phyloP scores from a whole-genome alignment of 179 eudicot genomes.

The Beta lomatogona region DNA sequence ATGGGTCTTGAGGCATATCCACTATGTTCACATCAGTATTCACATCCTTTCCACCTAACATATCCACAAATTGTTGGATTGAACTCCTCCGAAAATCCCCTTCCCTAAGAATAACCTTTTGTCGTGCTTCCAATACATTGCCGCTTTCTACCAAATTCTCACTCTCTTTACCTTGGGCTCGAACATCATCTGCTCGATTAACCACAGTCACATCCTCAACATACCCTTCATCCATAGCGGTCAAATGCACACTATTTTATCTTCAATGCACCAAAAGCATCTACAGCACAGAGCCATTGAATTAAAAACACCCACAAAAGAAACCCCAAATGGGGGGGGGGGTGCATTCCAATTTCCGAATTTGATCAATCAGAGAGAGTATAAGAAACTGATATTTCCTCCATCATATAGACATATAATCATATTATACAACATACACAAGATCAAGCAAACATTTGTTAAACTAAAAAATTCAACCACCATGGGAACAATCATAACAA shows the following conservation, averaged over 20 bases:
- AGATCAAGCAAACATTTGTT: slow-evolving; percentile 18
- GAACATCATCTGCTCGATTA: slow-evolving; percentile 39
- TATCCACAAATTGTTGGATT: slow-evolving; percentile 46
- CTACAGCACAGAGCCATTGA: slow-evolving; percentile 22
- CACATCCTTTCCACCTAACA: slow-evolving; percentile 48
- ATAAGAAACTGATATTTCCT: not conserved
- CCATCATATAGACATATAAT: not conserved
- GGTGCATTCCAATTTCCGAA: not conserved
- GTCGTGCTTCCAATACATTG: slow-evolving; percentile 43
- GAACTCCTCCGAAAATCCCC: slow-evolving; percentile 41
- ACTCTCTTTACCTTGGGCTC: slow-evolving; percentile 49
- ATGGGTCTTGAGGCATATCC: slow-evolving; percentile 42
- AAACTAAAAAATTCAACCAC: not conserved
- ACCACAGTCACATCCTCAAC: slow-evolving; percentile 49
- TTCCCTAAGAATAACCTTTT: slow-evolving; percentile 46
- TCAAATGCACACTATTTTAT: slow-evolving; percentile 1
- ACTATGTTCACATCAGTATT: slow-evolving; percentile 35
- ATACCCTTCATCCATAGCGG: slow-evolving; percentile 62
- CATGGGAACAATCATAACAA: not conserved
- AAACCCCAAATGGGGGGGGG: not conserved
- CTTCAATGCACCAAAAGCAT: slow-evolving; percentile 30
- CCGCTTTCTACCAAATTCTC: slow-evolving; percentile 41
- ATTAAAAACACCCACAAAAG: not conserved
- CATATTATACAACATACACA: not conserved
- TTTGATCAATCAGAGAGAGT: not conserved